Base-by-base conservation (phyloP, 2,329 filamentous ascomycete species). In the Periconia sp. region DNA sequence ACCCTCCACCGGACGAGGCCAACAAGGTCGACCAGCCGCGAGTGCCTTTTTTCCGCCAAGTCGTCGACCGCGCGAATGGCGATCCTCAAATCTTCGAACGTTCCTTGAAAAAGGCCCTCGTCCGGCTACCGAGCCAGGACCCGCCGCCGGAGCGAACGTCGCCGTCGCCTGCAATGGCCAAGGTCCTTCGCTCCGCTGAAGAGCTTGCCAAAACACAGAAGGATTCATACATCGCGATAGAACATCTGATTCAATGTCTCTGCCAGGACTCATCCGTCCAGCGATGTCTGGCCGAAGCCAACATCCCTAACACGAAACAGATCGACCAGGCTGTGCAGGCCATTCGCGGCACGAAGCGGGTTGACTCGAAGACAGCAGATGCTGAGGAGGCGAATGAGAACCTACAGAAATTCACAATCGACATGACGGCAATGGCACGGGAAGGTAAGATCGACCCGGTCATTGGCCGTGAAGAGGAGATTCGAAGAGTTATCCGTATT, bases 361-460 rank as follows among this genome's bases (percentile, higher is more conserved):
- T 99, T 29, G 94, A 99, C 73, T 95, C 90, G 47, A 96, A 95
- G 77, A 96, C 89, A 4, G 94, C 94, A 41, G 94, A 99, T 72
- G 85, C 87, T 0, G 94, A 97, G 72, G 80, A 88, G 63, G 92
- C 96, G 63, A 89, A 92, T 62, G 94, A 99, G 73, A 96, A 96
- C 66, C 78, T 99, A 48, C 89, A 92, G 76, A 99, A 97, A 65
- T 99, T 96, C 73, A 97, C 94, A 43, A 94, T 97, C 63, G 94
- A 99, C 73, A 95, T 99, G 91, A 99, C 94, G 9, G 81, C 89
- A 36, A 86, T 96, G 85, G 94, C 94, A 47, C 82, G 92, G 68
- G 94, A 99, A 75, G 95, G 95, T 68, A 97, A 97, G 74, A 92
- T 97, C 44, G 92, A 97, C 68, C 92, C 92, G 2, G 92, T 97